These are phyloP conservation scores for Populus pruinosa DNA, from an alignment of 345 rosid genomes.

Conservation along the genomic window DNA sequence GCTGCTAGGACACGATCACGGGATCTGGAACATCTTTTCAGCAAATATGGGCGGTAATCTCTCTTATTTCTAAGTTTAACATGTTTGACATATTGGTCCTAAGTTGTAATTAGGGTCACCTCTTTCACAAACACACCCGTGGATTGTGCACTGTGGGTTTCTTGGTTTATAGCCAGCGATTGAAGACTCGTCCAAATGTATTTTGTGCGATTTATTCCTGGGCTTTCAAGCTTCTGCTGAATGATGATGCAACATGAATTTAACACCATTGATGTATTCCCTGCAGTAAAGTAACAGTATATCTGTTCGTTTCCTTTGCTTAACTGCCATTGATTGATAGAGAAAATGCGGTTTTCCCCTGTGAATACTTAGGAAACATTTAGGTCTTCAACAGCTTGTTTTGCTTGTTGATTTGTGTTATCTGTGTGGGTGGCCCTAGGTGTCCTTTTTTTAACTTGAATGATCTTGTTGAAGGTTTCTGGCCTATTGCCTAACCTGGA, in stretches of 20 bases:
- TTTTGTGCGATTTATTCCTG: not conserved
- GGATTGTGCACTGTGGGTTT: not conserved
- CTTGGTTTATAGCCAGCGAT: not conserved
- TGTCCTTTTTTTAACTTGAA: conserved; percentile 58
- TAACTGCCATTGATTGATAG: conserved; percentile 6
- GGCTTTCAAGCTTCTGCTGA: not conserved
- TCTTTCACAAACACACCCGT: not conserved
- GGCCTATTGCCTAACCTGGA: conserved; percentile 86
- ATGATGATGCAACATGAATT: not conserved
- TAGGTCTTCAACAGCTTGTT: conserved; percentile 17
- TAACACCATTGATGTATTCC: not conserved
- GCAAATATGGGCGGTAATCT: conserved; percentile 72
- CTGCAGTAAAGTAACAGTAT: not conserved
- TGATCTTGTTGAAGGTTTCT: conserved; percentile 99
- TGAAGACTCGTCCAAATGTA: not conserved
- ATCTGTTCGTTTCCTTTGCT: not conserved
- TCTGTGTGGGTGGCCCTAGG: conserved; percentile 37
- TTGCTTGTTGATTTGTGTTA: conserved; percentile 35
- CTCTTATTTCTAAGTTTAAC: not conserved
- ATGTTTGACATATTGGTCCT: not conserved
- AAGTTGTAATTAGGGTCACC: not conserved
- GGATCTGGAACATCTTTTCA: conserved; percentile 65
- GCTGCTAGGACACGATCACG: conserved; percentile 62
- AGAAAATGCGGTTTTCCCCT: conserved; percentile 6
- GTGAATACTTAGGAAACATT: conserved; percentile 1